These are phyloP conservation scores for Stephanodiscus minutulus DNA, from an alignment of 108 stramenopile species.

Conservation along the genomic window DNA sequence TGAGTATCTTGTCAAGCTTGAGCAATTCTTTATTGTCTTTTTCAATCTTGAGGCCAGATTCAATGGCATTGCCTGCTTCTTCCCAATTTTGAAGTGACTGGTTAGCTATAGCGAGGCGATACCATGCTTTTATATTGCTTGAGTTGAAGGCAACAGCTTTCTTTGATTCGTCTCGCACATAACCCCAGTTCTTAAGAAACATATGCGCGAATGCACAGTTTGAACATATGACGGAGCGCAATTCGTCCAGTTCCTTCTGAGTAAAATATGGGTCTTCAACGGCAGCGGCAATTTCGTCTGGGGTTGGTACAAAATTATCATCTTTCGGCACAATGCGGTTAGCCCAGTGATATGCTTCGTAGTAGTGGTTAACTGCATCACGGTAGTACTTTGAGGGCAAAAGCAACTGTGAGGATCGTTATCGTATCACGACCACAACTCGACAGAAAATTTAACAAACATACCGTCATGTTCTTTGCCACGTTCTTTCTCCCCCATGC, in stretches of 20 bases:
- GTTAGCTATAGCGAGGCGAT: slow-evolving; percentile 83
- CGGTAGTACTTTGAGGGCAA: slow-evolving; percentile 66
- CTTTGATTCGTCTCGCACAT: slow-evolving; percentile 71
- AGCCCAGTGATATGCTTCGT: slow-evolving; percentile 82
- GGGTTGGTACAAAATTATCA: slow-evolving; percentile 61
- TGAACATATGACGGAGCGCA: slow-evolving; percentile 67
- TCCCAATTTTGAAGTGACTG: slow-evolving; percentile 83
- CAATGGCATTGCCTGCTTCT: slow-evolving; percentile 83
- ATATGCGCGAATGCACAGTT: slow-evolving; percentile 86
- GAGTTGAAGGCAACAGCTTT: slow-evolving; percentile 67
- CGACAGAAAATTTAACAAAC: slow-evolving; percentile 3
- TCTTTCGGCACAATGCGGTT: slow-evolving; percentile 68
- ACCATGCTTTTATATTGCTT: slow-evolving; percentile 86
- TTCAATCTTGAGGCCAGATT: slow-evolving; percentile 69
- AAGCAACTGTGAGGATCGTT: not conserved
- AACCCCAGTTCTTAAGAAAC: slow-evolving; percentile 88
- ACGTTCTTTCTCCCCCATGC: slow-evolving; percentile 78
- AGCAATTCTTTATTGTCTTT: slow-evolving; percentile 69
- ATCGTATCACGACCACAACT: not conserved
- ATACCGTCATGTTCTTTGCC: slow-evolving; percentile 63
- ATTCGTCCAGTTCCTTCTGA: slow-evolving; percentile 67
- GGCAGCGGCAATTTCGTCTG: slow-evolving; percentile 34
- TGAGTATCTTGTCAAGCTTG: slow-evolving; percentile 62
- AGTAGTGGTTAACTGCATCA: slow-evolving; percentile 90
- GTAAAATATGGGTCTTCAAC: slow-evolving; percentile 58